Percentiles rank a stretch among this genome's conserved stretches.
Evolutionary conservation across 1,139 yeast genomes (phyloP).

Genomic region (Debaryomyces robertsiae): DNA sequence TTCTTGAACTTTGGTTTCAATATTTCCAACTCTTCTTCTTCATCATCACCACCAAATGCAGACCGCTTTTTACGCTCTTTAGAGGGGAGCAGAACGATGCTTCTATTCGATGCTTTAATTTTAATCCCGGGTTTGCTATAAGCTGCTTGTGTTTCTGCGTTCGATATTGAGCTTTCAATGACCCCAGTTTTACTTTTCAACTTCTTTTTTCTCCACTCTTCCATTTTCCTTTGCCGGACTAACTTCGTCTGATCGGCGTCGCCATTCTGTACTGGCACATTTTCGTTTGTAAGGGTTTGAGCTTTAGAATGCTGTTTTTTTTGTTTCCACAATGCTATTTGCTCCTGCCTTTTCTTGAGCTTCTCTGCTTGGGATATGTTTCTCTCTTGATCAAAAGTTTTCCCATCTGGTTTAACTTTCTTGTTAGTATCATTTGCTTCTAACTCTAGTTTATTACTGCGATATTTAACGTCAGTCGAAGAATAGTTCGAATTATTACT

Average conservation of each 20-base stretch:
- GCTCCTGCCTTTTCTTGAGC: slow-evolving; percentile 38
- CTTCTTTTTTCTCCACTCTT: slow-evolving; percentile 43
- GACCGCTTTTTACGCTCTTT: slow-evolving; percentile 1
- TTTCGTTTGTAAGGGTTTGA: not conserved
- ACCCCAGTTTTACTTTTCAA: slow-evolving; percentile 14
- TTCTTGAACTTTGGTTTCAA: slow-evolving; percentile 27
- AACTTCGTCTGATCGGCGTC: slow-evolving; percentile 19
- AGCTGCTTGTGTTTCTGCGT: not conserved
- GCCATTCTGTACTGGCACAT: slow-evolving; percentile 8
- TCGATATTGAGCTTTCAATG: not conserved
- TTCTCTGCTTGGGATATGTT: slow-evolving; percentile 35
- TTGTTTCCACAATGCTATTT: slow-evolving; percentile 43
- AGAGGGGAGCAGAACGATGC: slow-evolving; percentile 3
- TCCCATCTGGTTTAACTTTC: slow-evolving; percentile 10
- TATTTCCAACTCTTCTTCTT: slow-evolving; percentile 22
- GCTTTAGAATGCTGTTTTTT: slow-evolving; percentile 34
- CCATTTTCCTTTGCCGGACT: slow-evolving; percentile 34
- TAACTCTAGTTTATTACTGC: slow-evolving; percentile 42
- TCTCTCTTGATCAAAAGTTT: slow-evolving; percentile 13
- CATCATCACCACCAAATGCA: slow-evolving; percentile 16
- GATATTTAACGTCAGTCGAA: slow-evolving; percentile 35
- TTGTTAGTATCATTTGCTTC: slow-evolving; percentile 14
- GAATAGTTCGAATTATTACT: slow-evolving; percentile 19
- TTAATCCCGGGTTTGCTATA: slow-evolving; percentile 1
- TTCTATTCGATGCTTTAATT: slow-evolving; percentile 4